These are phyloP conservation scores for Chlamydomonas reinhardtii DNA, from an alignment of 163 green algal species.

Conservation along the genomic window DNA sequence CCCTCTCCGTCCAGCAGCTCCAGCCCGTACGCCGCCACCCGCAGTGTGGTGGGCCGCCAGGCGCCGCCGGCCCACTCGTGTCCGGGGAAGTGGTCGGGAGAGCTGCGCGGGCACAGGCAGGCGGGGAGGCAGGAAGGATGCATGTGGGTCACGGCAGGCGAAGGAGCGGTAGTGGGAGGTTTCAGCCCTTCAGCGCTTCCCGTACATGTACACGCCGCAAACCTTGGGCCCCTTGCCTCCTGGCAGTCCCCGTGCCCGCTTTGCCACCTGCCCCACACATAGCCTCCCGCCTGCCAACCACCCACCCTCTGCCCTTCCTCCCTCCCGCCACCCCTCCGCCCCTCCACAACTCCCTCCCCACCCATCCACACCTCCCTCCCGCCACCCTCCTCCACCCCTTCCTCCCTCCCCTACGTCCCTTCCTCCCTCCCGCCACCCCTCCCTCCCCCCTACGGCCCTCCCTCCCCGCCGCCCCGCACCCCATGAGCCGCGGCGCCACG, in stretches of 20 bases:
- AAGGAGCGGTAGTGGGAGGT: no score
- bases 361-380: no score
- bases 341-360: neutral
- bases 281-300: no score
- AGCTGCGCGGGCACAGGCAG: conserved; percentile 52
- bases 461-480: conserved; percentile 47
- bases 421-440: neutral
- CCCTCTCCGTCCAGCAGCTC: conserved; percentile 66
- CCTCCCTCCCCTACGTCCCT: neutral
- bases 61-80: conserved; percentile 50
- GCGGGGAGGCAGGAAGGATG: no score
- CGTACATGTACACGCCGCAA: no score
- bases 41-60: conserved; percentile 71
- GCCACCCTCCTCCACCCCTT: neutral
- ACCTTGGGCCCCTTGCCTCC: no score
- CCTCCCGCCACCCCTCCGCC: no score
- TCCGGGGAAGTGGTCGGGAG: conserved; percentile 58
- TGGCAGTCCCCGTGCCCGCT: no score
- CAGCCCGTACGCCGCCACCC: conserved; percentile 71
- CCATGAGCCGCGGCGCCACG: conserved; percentile 70
- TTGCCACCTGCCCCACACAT: no score
- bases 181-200: no score
- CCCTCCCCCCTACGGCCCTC: neutral
- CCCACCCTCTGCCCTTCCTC: no score
- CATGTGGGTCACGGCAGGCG: no score